Evolutionary conservation across 192 early-diverging fungal species (phyloP).

Genomic region (Cladochytrium replicatum): DNA sequence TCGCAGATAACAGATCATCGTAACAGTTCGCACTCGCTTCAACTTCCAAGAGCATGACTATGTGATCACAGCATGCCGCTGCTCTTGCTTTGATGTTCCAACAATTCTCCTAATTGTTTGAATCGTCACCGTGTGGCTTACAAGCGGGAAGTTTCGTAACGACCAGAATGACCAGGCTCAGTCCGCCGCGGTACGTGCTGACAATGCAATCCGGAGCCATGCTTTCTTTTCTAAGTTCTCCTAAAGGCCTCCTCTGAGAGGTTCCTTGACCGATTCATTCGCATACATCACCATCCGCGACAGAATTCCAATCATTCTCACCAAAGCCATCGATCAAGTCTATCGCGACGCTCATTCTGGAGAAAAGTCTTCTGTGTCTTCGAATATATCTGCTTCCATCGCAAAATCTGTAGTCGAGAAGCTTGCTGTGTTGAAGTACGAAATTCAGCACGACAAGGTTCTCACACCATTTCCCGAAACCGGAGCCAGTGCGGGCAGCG

Average conservation of each 20-base stretch:
- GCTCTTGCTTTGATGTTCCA: too few relatives aligned
- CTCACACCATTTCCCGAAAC: conserved; percentile 7
- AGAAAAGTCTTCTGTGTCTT: conserved; percentile 1
- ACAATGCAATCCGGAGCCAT: too few relatives aligned
- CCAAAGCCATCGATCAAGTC: conserved; percentile 64
- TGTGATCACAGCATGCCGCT: too few relatives aligned
- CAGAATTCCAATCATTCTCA: conserved; percentile 74
- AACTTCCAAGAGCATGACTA: too few relatives aligned
- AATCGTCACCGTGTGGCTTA: too few relatives aligned
- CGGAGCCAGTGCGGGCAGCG: conserved; percentile 7
- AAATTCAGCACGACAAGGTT: conserved; percentile 55
- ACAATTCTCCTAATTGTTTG: too few relatives aligned
- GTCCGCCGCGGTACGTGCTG: too few relatives aligned
- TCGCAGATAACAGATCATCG: too few relatives aligned
- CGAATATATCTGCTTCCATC: conserved; percentile 10
- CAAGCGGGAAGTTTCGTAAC: too few relatives aligned
- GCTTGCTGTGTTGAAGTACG: conserved; percentile 60
- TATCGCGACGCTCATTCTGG: conserved; percentile 39
- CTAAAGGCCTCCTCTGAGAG: conserved; percentile 50
- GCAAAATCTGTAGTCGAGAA: conserved; percentile 57
- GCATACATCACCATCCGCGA: conserved; percentile 65
- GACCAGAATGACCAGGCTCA: too few relatives aligned
- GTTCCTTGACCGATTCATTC: conserved; percentile 54
- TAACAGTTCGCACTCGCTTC: too few relatives aligned
- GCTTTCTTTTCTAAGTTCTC: conserved; percentile 24